Evolutionary conservation across 2,329 filamentous ascomycete species (phyloP), one percentile per base, ranked within the genome.

Genomic region (Hymenoscyphus infarciens): DNA sequence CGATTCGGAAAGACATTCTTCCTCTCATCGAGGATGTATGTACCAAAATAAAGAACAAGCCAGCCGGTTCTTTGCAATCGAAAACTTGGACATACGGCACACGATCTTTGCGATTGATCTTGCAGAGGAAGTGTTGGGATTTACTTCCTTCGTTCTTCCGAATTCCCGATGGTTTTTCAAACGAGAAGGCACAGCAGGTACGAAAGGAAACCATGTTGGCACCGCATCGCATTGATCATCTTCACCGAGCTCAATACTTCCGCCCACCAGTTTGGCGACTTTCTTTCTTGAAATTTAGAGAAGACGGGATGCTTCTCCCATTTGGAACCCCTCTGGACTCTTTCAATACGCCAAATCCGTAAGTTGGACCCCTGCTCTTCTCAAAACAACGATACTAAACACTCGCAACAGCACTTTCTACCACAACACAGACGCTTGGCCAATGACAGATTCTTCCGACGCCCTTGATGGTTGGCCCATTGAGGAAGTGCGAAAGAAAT

Each of bases 21-120:
- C 65, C 63, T 33, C 60, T 73, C 1, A 71, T 81, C 11, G 35
- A 76, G 38, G 64, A 73, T 4, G 71, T 77, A 0, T 74, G 74
- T 39, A 57, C 49, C 2, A 76, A 77, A 62, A 75, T 74, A 19
- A 61, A 68, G 10, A 56, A 62, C 29, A 77, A 76, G 60, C 3
- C 67, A 0, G 33, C 56, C 3, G 35, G 45, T 25, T 35, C 35
- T n/a, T 25, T 55, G 4, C 59, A 60, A 31, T 52, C 49, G 22
- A 61, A 63, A 31, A 63, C 31, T 10, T 65, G 61, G 63, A 61
- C 22, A 13, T 65, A 49, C 13, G 39, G 39, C 3, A n/a, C 39
- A 5, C 16, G 39, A 45, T 45, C 39, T 10, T 45, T 45, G 2
- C 15, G 39, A 19, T 45, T 45, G 39, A 19, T 45, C 10, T 19